Base-by-base conservation (phyloP, 345 rosid species). In the Salix arbutifolia region DNA sequence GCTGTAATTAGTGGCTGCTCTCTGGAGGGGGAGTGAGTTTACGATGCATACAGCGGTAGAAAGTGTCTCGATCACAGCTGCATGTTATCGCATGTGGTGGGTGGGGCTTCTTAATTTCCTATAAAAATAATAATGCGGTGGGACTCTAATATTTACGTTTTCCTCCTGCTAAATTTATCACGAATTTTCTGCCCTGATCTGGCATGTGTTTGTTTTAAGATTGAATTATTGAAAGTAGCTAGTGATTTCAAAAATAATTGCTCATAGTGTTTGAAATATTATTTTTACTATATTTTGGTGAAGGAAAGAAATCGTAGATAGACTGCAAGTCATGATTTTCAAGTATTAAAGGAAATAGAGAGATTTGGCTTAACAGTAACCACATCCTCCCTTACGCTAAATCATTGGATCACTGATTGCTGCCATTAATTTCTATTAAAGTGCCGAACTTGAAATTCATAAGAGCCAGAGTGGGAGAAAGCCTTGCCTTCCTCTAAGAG, bases 61-160 rank as follows among this genome's bases (percentile, higher is more conserved):
- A 70, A 21, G 46, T 25, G 52, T 77, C 75, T 33, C 33, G 30
- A 61, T 76, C 70, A 18, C n/a, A 61, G 62, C 31, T 76, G 37
- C 37, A 33, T 33, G 69, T 31, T 44, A 30, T 42, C 70, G 68
- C 74, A 46, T 48, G 65, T 53, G 68, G 60, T 28, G 74, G 68
- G 60, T 28, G 74, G 67, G 72, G n/a, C 11, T 52, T 18, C 19
- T 58, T 40, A 2, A 40, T 40, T 52, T 18, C 58, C 23, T 46
- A 46, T 46, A 16, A 46, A 8, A 52, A 0, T 5, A 52, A 19
- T 18, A 5, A 17, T 0, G 23, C 18, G 10, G 58, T 52, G 58
- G n/a, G 58, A 7, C 58, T 52, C 58, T 18, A 19, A 18, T 18
- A 52, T 52, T 23, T 52, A 50, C 56, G 21, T 17, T 50, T 2